phyloP scores from a whole-genome alignment of 176 grass and related monocot species.

The Metroxylon sagu region DNA sequence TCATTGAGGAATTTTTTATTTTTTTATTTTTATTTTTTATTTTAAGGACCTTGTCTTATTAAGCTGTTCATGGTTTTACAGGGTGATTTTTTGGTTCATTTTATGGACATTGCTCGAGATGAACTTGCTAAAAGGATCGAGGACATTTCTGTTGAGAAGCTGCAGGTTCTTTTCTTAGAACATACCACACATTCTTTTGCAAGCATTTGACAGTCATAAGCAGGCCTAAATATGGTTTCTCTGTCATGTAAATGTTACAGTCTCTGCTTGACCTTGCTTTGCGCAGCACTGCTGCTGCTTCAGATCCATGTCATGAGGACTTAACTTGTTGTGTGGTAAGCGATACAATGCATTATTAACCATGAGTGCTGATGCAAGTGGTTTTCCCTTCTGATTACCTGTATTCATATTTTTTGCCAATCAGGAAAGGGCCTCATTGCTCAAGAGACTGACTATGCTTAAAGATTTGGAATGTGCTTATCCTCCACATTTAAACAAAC shows the following conservation, averaged over 20 bases:
- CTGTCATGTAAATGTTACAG: constrained; percentile 34
- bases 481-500: constrained; percentile 34
- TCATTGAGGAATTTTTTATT: constrained; percentile 7
- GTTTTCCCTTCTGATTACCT: constrained; percentile 5
- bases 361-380: background rate
- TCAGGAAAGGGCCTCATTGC: constrained; percentile 82
- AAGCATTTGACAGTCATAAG: background rate
- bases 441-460: constrained; percentile 68
- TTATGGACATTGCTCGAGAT: constrained; percentile 98
- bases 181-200: background rate
- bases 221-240: constrained; percentile 21
- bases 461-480: constrained; percentile 62
- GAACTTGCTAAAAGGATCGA: constrained; percentile 81
- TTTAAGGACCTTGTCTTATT: constrained; percentile 22
- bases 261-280: constrained; percentile 92
- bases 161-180: constrained; percentile 48
- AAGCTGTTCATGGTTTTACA: constrained; percentile 31
- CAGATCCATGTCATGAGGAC: constrained; percentile 91
- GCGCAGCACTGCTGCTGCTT: constrained; percentile 76
- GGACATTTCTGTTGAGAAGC: constrained; percentile 93
- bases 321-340: constrained; percentile 93
- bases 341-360: constrained; percentile 18
- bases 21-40: constrained; percentile 22
- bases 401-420: constrained; percentile 21
- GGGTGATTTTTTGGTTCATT: constrained; percentile 99